phyloP scores from a whole-genome alignment of 441 rosid species.

The Arabidopsis hybrid region DNA sequence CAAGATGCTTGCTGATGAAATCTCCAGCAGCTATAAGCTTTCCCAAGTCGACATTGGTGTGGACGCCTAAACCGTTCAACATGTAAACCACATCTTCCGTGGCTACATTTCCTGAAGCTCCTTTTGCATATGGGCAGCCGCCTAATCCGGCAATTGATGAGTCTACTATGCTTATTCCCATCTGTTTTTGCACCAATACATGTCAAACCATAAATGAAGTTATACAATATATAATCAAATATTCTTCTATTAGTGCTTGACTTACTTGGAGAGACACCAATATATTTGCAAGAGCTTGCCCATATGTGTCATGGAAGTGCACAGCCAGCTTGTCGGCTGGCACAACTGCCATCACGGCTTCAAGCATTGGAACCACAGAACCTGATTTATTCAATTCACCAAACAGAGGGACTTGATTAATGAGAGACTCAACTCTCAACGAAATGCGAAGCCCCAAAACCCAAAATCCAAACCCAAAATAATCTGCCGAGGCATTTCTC shows the following conservation, averaged over 20 bases:
- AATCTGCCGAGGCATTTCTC: constrained; percentile 5
- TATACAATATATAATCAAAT: background rate
- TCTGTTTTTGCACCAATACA: constrained; percentile 51
- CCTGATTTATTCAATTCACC: constrained; percentile 54
- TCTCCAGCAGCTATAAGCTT: constrained; percentile 85
- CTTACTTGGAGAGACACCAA: constrained; percentile 87
- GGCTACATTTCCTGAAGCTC: constrained; percentile 95
- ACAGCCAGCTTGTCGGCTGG: constrained; percentile 86
- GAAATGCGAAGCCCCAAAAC: background rate
- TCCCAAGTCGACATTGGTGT: constrained; percentile 78
- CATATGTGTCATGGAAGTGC: constrained; percentile 97
- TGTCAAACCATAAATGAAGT: constrained; percentile 1
- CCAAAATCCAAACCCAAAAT: background rate
- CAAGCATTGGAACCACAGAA: constrained; percentile 85
- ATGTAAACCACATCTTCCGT: constrained; percentile 94
- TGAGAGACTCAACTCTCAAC: constrained; percentile 6
- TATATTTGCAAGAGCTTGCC: constrained; percentile 93
- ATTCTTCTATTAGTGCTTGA: background rate
- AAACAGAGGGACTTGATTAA: background rate
- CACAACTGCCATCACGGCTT: constrained; percentile 84
- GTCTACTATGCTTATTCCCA: constrained; percentile 90
- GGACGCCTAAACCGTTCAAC: constrained; percentile 87
- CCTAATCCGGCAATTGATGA: constrained; percentile 90
- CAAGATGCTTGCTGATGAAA: constrained; percentile 79
- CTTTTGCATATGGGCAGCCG: constrained; percentile 97